These are phyloP conservation scores for Gymnopilus junonius DNA, from an alignment of 768 basidiomycete genomes.

Conservation along the genomic window DNA sequence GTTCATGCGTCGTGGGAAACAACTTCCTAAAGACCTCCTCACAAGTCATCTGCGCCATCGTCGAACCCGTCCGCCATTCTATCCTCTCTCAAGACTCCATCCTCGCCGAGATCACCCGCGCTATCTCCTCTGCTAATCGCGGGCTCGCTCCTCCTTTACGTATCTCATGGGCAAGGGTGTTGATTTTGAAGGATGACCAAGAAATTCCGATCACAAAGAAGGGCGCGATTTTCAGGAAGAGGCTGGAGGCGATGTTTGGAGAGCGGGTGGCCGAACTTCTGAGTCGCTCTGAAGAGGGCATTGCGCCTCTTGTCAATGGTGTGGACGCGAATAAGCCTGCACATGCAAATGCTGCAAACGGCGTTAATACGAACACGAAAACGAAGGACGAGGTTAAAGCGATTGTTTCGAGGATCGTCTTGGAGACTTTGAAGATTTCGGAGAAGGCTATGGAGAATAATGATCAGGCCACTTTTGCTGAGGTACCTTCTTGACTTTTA, in stretches of 20 bases:
- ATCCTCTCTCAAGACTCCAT: constrained; percentile 8
- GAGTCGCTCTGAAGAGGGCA: constrained; percentile 17
- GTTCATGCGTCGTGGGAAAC: constrained; percentile 38
- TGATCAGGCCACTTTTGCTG: constrained; percentile 34
- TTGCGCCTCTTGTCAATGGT: constrained; percentile 10
- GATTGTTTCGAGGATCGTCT: constrained; percentile 27
- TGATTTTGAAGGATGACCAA: constrained; percentile 29
- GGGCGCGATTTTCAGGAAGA: constrained; percentile 37
- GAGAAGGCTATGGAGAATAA: constrained; percentile 29
- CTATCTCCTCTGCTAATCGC: constrained; percentile 32
- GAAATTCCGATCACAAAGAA: constrained; percentile 36
- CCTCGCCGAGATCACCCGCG: constrained; percentile 30
- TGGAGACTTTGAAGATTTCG: constrained; percentile 27
- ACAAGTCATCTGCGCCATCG: constrained; percentile 34
- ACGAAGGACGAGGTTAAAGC: constrained; percentile 26
- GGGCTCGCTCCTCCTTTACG: constrained; percentile 36
- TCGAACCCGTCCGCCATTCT: constrained; percentile 25
- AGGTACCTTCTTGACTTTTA: constrained; percentile 21
- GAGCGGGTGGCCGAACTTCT: constrained; percentile 23
- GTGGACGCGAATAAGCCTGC: neutral
- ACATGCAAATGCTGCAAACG: neutral
- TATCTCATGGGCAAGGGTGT: constrained; percentile 36
- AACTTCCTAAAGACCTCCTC: constrained; percentile 35
- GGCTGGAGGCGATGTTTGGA: constrained; percentile 34
- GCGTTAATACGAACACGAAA: constrained; percentile 5